Base-by-base conservation (phyloP, 352 stramenopile genomes). In the Pythium inflatum region DNA sequence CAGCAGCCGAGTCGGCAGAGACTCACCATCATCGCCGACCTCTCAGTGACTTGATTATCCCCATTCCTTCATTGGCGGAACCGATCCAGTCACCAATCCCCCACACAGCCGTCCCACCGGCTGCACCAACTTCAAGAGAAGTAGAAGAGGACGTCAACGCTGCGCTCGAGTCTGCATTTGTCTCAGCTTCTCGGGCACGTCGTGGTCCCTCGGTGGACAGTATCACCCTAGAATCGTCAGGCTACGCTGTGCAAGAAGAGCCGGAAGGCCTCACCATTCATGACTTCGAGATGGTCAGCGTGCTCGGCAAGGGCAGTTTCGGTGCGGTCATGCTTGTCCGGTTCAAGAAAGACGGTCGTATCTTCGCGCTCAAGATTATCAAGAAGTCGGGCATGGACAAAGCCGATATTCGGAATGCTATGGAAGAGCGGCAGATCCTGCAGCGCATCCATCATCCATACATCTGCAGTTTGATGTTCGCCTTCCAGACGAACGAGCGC, bases 331-430 rank as follows among this genome's bases (percentile, higher is more conserved):
- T 96, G 87, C 80, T 96, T 3, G 89, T 96, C 33, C 89, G 89
- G 0, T 96, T 95, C 75, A 95, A 95, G 73, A 91, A 94, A 62
- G 89, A 96, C 41, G 87, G 87, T 0, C 84, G 89, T 54, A 84
- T 96, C 28, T 96, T 96, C 41, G 89, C 89, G 51, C 79, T 96
- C 63, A 96, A 96, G 75, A 96, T 96, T 60, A 90, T 96, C 74
- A 94, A 94, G 66, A 96, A 96, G 73, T 91, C 75, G 34, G 91
- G 90, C 58, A 96, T 96, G 89, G 89, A 95, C 66, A 81, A 83
- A 31, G 76, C 82, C 9, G 89, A 96, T 54, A 89, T 94, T 49
- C 72, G 87, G 46, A 96, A 96, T 58, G 89, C 89, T 0, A 95
- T 96, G 82, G 87, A 96, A 68, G 89, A 96, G 66, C 83, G 89